These are phyloP conservation scores for Salix arbutifolia DNA, from an alignment of 345 rosid genomes.

Conservation along the genomic window DNA sequence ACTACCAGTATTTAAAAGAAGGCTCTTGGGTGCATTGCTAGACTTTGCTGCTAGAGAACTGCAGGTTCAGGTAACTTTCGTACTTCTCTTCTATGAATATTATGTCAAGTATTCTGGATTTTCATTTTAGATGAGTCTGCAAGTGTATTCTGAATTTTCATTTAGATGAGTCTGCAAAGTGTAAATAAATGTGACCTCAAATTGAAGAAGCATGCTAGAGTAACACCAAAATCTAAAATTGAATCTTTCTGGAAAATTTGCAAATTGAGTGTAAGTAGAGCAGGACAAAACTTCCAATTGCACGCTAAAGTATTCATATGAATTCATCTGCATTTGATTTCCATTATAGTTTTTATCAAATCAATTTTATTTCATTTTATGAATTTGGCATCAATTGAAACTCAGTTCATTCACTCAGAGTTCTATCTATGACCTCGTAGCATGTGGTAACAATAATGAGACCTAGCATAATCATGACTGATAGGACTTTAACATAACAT, in stretches of 20 bases:
- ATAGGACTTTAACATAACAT: background rate
- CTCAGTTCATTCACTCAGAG: background rate
- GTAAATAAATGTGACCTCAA: background rate
- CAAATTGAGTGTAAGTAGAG: background rate
- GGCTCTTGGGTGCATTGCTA: slow-evolving; percentile 89
- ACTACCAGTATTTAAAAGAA: slow-evolving; percentile 87
- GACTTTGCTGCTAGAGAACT: slow-evolving; percentile 97
- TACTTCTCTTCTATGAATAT: background rate
- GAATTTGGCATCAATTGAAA: background rate
- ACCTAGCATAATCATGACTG: background rate
- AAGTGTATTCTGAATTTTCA: background rate
- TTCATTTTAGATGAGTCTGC: background rate
- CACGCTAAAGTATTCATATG: background rate
- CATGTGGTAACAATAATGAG: background rate
- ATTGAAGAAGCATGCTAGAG: background rate
- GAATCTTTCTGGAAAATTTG: background rate
- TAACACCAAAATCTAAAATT: background rate
- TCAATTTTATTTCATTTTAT: background rate
- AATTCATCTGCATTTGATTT: background rate
- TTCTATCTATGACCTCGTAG: background rate
- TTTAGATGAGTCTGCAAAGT: background rate
- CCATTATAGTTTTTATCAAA: background rate
- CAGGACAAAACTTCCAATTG: background rate
- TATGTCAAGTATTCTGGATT: background rate
- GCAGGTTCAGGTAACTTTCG: slow-evolving; percentile 76